Conservation (phyloP, 192 early-diverging fungal genomes). For the Ambispora gerdemannii region DNA sequence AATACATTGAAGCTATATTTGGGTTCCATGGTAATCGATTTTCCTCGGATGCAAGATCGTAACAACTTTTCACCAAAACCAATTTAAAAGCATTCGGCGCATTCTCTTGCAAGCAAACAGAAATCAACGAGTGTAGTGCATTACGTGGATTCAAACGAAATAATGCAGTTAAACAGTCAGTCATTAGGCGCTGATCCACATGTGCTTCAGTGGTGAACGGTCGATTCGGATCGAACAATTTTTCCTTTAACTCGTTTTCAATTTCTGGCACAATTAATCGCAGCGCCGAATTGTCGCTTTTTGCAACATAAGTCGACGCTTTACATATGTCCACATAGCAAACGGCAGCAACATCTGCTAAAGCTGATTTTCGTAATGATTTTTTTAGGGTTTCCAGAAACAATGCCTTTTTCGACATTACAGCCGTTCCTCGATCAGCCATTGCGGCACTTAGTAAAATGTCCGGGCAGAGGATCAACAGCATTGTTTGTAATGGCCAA, state of each 20-base stretch:
- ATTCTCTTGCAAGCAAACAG: constrained; percentile 63
- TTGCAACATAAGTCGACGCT: constrained; percentile 65
- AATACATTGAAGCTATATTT: constrained; percentile 50
- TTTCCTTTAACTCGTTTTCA: constrained; percentile 74
- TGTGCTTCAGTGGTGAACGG: constrained; percentile 51
- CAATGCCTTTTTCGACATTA: constrained; percentile 31
- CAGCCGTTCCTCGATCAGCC: constrained; percentile 28
- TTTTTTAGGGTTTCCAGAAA: constrained; percentile 56
- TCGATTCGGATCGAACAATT: constrained; percentile 59
- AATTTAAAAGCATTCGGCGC: constrained; percentile 76
- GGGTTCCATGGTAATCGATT: constrained; percentile 70
- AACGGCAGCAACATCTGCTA: constrained; percentile 63
- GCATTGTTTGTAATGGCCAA: constrained; percentile 86
- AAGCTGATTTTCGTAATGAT: constrained; percentile 49
- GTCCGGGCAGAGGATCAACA: constrained; percentile 86
- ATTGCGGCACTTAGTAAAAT: constrained; percentile 58
- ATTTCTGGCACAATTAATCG: constrained; percentile 65
- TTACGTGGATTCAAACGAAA: constrained; percentile 75
- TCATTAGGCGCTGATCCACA: constrained; percentile 79
- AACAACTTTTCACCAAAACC: constrained; percentile 74
- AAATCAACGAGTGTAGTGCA: constrained; percentile 69
- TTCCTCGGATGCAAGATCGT: constrained; percentile 65
- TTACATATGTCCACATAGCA: constrained; percentile 77
- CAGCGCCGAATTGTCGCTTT: constrained; percentile 59
- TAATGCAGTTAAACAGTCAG: constrained; percentile 70